Conservation (phyloP, 345 rosid species). For the Cardiospermum halicacabum region DNA sequence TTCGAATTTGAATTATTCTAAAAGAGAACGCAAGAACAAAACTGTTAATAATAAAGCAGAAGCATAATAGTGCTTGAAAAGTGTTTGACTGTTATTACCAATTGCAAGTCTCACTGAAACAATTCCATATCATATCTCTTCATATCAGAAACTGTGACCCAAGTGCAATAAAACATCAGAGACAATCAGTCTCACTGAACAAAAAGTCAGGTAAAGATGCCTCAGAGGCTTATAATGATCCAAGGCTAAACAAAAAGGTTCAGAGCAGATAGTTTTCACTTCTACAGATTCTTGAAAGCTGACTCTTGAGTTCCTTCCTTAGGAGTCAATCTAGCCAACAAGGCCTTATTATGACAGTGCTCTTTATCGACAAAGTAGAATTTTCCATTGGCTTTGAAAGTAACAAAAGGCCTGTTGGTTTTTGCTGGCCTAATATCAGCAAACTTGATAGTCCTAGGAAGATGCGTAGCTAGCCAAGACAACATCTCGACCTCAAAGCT, state of each 20-base stretch:
- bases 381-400: constrained; percentile 70
- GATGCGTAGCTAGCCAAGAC: constrained; percentile 76
- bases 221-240: neutral
- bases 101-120: neutral
- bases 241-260: neutral
- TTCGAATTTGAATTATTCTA: no score
- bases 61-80: neutral
- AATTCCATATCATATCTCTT: neutral
- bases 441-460: constrained; percentile 63
- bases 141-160: neutral
- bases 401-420: constrained; percentile 84
- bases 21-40: neutral
- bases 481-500: constrained; percentile 87
- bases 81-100: constrained; percentile 4
- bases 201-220: neutral
- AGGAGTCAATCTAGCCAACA: constrained; percentile 76
- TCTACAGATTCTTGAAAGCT: constrained; percentile 77
- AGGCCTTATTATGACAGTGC: constrained; percentile 84
- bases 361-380: constrained; percentile 77
- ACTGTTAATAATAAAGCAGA: neutral
- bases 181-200: neutral
- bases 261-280: neutral
- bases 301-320: constrained; percentile 59
- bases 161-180: neutral
- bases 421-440: constrained; percentile 68